Evolutionary conservation across 1,139 yeast species (phyloP).

Genomic region (Candida pseudoviswanathii): DNA sequence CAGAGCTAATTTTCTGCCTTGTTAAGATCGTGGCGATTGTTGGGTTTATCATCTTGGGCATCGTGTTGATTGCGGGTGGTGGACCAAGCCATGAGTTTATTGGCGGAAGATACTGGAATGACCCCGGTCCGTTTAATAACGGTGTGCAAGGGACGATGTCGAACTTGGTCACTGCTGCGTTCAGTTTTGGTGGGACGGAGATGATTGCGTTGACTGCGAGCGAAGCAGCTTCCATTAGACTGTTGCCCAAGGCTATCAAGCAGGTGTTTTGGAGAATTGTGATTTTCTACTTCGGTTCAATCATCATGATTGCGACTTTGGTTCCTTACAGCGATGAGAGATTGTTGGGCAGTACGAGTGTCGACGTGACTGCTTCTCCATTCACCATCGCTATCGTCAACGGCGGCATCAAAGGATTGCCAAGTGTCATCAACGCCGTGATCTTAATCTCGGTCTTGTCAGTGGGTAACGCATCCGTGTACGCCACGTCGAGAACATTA

Average conservation of each 20-base stretch:
- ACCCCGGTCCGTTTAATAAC: slow-evolving; percentile 45
- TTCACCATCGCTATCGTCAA: slow-evolving; percentile 46
- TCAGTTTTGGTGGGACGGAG: slow-evolving; percentile 46
- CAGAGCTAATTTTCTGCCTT: slow-evolving; percentile 41
- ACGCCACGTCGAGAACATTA: slow-evolving; percentile 47
- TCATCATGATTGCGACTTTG: slow-evolving; percentile 39
- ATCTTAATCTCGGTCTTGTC: slow-evolving; percentile 45
- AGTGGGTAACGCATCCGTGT: slow-evolving; percentile 48
- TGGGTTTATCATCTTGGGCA: slow-evolving; percentile 44
- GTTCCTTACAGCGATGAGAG: slow-evolving; percentile 36
- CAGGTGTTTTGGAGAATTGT: slow-evolving; percentile 50
- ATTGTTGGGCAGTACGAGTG: slow-evolving; percentile 32
- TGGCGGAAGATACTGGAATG: slow-evolving; percentile 42
- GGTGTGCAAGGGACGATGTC: slow-evolving; percentile 47
- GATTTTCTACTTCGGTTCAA: slow-evolving; percentile 41
- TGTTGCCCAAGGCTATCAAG: slow-evolving; percentile 44
- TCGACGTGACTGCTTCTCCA: slow-evolving; percentile 27
- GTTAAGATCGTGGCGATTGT: slow-evolving; percentile 42
- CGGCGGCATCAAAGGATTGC: slow-evolving; percentile 52
- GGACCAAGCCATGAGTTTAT: slow-evolving; percentile 38
- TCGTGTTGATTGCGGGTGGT: slow-evolving; percentile 46
- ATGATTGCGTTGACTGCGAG: slow-evolving; percentile 45
- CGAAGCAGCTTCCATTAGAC: slow-evolving; percentile 42
- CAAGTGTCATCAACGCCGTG: slow-evolving; percentile 48
- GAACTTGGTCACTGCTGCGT: slow-evolving; percentile 46